Evolutionary conservation across 129 eudicot species (phyloP).

Genomic region (Flaveria robusta): DNA sequence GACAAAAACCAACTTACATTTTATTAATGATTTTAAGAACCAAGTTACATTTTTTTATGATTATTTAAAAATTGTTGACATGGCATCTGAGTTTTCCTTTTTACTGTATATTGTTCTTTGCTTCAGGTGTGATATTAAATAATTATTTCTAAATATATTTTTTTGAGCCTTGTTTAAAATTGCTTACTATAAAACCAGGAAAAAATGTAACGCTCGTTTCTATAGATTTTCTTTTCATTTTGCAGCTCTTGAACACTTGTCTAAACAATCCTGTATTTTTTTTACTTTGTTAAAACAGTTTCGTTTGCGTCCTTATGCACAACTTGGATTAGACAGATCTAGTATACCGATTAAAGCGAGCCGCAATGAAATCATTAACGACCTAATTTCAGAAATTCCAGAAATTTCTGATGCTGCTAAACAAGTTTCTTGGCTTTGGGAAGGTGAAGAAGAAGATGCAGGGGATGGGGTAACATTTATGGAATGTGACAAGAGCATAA

Average conservation of each 20-base stretch:
- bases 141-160: too few relatives aligned
- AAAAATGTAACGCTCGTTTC: not conserved
- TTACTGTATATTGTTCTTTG: not conserved
- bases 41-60: not conserved
- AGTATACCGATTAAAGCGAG: constrained; percentile 46
- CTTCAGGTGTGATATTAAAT: not conserved
- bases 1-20: not conserved
- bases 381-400: constrained; percentile 64
- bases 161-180: not conserved
- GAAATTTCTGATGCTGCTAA: constrained; percentile 70
- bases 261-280: not conserved
- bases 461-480: constrained; percentile 10
- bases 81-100: not conserved
- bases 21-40: not conserved
- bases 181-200: not conserved
- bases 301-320: constrained; percentile 69
- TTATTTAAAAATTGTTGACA: not conserved
- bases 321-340: constrained; percentile 78
- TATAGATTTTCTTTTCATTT: not conserved
- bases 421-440: constrained; percentile 58
- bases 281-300: constrained; percentile 44
- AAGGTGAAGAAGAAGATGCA: constrained; percentile 27
- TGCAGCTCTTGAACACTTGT: not conserved
- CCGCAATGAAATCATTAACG: constrained; percentile 44
- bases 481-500: constrained; percentile 25